Evolutionary conservation across 768 basidiomycete genomes (phyloP).

Genomic region (Boletus sp.): DNA sequence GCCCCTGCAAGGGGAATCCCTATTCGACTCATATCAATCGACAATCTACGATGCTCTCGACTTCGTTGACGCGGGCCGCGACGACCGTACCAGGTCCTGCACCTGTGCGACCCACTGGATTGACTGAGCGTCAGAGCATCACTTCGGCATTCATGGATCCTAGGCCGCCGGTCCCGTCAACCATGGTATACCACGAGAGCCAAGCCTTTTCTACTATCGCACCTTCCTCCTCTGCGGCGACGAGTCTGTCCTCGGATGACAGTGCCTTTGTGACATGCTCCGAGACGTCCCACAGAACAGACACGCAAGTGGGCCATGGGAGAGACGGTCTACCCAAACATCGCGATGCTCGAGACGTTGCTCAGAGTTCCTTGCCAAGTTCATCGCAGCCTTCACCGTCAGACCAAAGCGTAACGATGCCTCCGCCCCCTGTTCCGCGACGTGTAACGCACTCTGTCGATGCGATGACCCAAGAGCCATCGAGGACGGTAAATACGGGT

Average conservation of each 20-base stretch:
- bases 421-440: slow-evolving; percentile 32
- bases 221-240: slow-evolving; percentile 8
- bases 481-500: slow-evolving; percentile 3
- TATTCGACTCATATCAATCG: slow-evolving; percentile 23
- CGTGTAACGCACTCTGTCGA: slow-evolving; percentile 9
- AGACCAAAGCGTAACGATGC: slow-evolving; percentile 23
- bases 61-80: slow-evolving; percentile 15
- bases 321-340: neutral
- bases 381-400: slow-evolving; percentile 36
- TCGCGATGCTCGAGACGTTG: slow-evolving; percentile 5
- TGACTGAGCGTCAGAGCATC: slow-evolving; percentile 7
- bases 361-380: slow-evolving; percentile 26
- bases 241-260: slow-evolving; percentile 28
- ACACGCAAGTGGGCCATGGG: neutral
- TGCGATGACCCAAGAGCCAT: slow-evolving; percentile 1
- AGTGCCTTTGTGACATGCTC: slow-evolving; percentile 27
- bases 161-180: slow-evolving; percentile 1
- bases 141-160: neutral
- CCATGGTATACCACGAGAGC: neutral
- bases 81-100: slow-evolving; percentile 5
- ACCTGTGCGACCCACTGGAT: neutral
- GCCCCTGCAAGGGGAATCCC: slow-evolving; percentile 69
- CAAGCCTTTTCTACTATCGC: neutral
- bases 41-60: slow-evolving; percentile 15
- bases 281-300: slow-evolving; percentile 18